Evolutionary conservation across 495 filamentous ascomycete genomes (phyloP), one percentile per base, ranked within the genome.

Genomic region (Penicillium chermesinum): DNA sequence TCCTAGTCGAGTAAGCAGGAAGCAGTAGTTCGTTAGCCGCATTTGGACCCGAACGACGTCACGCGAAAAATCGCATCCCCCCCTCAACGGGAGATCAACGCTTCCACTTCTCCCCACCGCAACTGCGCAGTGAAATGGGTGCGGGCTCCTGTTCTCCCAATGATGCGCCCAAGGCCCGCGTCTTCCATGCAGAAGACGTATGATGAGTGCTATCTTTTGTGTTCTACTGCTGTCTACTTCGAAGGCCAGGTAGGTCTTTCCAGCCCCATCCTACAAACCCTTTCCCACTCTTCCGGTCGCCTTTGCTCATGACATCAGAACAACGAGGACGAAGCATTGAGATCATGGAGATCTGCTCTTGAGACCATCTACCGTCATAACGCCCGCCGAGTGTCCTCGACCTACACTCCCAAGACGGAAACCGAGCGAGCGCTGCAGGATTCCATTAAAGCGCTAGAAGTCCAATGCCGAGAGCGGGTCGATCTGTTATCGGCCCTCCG

Each of bases 171-270:
- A 74, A 88, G 85, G 62, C 78, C 80, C 52, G 75, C 81, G 60
- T 84, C 89, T 64, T 82, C 83, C 45, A 76, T 96, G 65, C 93
- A 97, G 74, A 96, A 96, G 78, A 95, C 89, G 46, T 96, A 96
- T 70, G 90, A 97, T 73, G 89, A 96, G 59, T 89, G 87, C 67
- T 95, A 95, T 67, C 73, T 96, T 47, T 87, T 84, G 53, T 95
- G 89, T 66, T 96, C 90, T 1, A 97, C 90, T 8, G 93, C 93
- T 48, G 86, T 96, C 51, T 95, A 95, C 68, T 95, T 93, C 64
- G 90, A 96, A 65, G 83, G 84, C 57, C 86, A 95, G 78, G 89
- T 93, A 66, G 36, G 59, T 57, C 32, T 38, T 14, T 49, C 37
- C 38, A 30, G 33, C 34, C 52, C 49, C 42, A 4, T 30, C 25